These are phyloP conservation scores for Cadophora luteo-olivacea DNA, from an alignment of 2,329 filamentous ascomycete species.

Conservation along the genomic window DNA sequence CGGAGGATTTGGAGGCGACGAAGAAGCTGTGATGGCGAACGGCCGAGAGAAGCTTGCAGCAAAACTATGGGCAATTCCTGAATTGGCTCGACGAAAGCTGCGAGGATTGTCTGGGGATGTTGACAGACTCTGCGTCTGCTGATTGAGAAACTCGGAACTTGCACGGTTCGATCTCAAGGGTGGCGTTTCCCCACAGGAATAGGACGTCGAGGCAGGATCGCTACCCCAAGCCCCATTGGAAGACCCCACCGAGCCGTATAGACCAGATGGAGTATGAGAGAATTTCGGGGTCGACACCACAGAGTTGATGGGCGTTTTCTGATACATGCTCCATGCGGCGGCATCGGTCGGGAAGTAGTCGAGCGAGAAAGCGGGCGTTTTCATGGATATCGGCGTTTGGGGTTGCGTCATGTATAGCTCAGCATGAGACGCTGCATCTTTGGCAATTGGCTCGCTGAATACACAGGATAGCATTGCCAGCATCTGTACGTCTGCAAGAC, in stretches of 20 bases:
- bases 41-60: conserved; percentile 59
- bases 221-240: conserved; percentile 60
- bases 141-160: conserved; percentile 55
- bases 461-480: conserved; percentile 74
- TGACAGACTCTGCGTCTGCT: conserved; percentile 58
- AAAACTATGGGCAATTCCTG: conserved; percentile 61
- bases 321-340: conserved; percentile 58
- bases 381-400: conserved; percentile 68
- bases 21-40: conserved; percentile 45
- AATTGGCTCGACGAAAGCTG: conserved; percentile 59
- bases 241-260: conserved; percentile 62
- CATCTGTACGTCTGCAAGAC: conserved; percentile 70
- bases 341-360: conserved; percentile 69
- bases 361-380: conserved; percentile 70
- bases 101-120: conserved; percentile 63
- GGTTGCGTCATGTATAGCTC: conserved; percentile 63
- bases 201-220: conserved; percentile 62
- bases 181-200: conserved; percentile 67
- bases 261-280: conserved; percentile 60
- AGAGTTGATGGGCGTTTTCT: conserved; percentile 60
- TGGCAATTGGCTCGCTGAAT: conserved; percentile 64
- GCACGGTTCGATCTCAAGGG: conserved; percentile 55
- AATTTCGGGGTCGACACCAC: conserved; percentile 62
- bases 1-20: conserved; percentile 54
- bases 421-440: conserved; percentile 62